Evolutionary conservation across 371 early-diverging fungal species (phyloP).

Genomic region (Mortierella sp.): DNA sequence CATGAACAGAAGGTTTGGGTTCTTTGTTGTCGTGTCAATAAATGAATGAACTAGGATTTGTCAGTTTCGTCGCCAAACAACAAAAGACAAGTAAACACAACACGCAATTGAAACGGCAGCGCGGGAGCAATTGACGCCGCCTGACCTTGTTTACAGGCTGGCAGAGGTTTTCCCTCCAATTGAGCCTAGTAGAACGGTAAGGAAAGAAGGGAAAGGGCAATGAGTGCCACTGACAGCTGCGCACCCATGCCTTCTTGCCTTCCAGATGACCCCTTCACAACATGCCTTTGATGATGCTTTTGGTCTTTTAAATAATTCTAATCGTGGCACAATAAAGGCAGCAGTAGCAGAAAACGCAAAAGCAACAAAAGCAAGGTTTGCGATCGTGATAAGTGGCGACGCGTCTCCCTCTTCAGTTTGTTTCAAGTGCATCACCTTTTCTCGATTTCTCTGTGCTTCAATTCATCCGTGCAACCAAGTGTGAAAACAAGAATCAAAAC

Average conservation of each 20-base stretch:
- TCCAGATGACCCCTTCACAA: neutral
- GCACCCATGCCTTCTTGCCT: neutral
- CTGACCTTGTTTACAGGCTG: neutral
- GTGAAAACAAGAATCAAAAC: too few species aligned
- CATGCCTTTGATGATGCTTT: neutral
- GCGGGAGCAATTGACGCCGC: neutral
- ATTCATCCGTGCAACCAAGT: too few species aligned
- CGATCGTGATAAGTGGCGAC: conserved; percentile 2
- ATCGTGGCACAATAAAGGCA: neutral
- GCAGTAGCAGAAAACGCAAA: neutral
- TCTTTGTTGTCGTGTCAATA: too few species aligned
- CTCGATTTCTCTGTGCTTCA: too few species aligned
- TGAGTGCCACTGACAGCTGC: neutral
- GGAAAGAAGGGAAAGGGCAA: too few species aligned
- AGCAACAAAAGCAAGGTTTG: neutral
- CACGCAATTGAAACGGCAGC: neutral
- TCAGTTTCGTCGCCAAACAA: neutral
- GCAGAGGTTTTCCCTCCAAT: neutral
- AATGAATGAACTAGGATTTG: neutral
- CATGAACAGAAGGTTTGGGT: neutral
- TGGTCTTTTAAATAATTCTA: neutral
- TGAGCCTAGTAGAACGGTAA: neutral
- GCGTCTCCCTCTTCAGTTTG: neutral
- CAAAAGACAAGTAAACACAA: neutral
- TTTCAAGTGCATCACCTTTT: too few species aligned